Conservation (phyloP, 495 filamentous ascomycete species). For the Xylaria sp. region DNA sequence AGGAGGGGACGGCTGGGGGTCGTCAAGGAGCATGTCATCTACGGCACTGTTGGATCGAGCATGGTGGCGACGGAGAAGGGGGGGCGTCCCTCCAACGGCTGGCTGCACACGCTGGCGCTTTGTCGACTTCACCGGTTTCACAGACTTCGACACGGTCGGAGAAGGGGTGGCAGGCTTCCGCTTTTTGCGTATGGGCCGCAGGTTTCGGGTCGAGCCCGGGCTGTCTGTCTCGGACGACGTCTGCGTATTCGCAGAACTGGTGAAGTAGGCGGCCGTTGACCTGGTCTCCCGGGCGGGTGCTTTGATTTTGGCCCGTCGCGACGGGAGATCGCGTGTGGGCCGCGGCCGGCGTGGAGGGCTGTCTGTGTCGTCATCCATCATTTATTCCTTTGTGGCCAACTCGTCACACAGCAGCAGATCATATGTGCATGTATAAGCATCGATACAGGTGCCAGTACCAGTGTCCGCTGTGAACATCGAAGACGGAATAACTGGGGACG, state of each 20-base stretch:
- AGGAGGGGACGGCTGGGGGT: conserved; percentile 57
- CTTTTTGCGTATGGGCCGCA: conserved; percentile 2
- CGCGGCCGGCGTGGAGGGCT: conserved; percentile 15
- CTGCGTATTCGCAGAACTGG: conserved; percentile 5
- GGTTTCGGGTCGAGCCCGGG: background rate
- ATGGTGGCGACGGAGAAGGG: background rate
- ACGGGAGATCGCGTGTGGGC: conserved; percentile 34
- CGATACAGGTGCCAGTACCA: too few relatives aligned
- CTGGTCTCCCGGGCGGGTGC: conserved; percentile 31
- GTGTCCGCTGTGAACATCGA: background rate
- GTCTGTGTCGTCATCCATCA: conserved; percentile 23
- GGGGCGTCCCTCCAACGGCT: background rate
- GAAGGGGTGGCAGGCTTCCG: background rate
- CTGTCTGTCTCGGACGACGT: conserved; percentile 15
- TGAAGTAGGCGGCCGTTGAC: conserved; percentile 33
- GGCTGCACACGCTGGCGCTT: conserved; percentile 22
- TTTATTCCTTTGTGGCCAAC: background rate
- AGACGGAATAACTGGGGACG: background rate
- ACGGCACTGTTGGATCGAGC: background rate
- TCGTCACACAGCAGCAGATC: conserved; percentile 26
- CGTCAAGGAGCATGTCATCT: background rate
- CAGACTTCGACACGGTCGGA: background rate
- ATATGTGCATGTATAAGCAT: too few relatives aligned
- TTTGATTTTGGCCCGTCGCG: conserved; percentile 37
- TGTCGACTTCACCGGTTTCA: background rate